Conservation (phyloP, 2,329 filamentous ascomycete genomes). For the Cercospora beticola region DNA sequence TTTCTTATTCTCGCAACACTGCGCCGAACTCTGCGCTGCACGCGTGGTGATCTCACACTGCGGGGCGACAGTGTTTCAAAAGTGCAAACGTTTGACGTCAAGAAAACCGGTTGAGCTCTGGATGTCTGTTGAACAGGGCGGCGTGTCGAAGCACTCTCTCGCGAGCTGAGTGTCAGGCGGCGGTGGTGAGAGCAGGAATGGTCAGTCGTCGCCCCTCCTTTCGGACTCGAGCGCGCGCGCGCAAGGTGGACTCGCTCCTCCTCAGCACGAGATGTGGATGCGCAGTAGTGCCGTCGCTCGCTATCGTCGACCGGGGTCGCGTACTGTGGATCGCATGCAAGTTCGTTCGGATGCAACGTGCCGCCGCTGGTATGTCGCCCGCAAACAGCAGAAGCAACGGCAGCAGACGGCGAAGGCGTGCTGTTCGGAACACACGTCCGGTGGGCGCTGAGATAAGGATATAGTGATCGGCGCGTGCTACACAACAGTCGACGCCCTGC, state of each 20-base stretch:
- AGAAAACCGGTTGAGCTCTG: not conserved
- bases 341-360: conserved; percentile 4
- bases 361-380: conserved; percentile 1
- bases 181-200: not conserved
- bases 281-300: not conserved
- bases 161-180: not conserved
- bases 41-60: conserved; percentile 3
- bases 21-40: conserved; percentile 4
- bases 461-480: conserved; percentile 1
- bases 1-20: not conserved
- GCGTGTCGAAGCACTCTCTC: not conserved
- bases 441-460: not conserved
- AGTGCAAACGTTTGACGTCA: not conserved
- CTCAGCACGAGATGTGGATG: not conserved
- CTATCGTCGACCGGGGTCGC: conserved; percentile 1
- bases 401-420: not conserved
- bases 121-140: not conserved
- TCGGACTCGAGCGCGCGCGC: not conserved
- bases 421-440: not conserved
- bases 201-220: not conserved
- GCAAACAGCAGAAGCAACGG: not conserved
- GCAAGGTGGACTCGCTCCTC: not conserved
- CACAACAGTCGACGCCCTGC: not conserved
- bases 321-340: conserved; percentile 1
- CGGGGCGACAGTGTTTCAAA: conserved; percentile 1